Evolutionary conservation across 257 asterid genomes (phyloP), one percentile per base, ranked within the genome.

Genomic region (Avicennia marina): DNA sequence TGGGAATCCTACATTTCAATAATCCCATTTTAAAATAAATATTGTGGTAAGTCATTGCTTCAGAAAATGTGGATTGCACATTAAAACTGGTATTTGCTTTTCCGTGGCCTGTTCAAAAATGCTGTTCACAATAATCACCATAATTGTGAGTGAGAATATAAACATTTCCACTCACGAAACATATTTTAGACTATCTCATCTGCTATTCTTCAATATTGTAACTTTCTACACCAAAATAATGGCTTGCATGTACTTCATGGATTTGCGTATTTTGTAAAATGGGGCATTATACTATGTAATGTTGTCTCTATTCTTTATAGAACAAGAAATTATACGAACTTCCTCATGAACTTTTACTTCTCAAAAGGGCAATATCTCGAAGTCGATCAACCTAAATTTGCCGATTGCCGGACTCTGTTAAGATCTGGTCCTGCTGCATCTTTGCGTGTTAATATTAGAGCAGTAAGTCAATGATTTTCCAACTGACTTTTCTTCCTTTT

Each of bases 341-440:
- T 60, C 39, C 61, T 52, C 61, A 62, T 65, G 60, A 54, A 24
- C 15, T 56, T 13, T 26, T 56, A 22, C 53, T 25, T 65, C 4
- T 62, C 27, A 66, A 45, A 47, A 91, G 98, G 91, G 58, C 67
- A 77, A 66, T 67, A 60, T 58, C 84, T 88, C 49, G 95, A 83
- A 45, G 78, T 27, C 53, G 94, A 81, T 63, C 70, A 72, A 50
- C 97, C 97, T 31, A 71, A 64, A 50, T 91, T 73, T 77, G 80
- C 74, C 39, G 90, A 83, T 53, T 91, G 95, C 72, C 89, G 97
- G 68, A 85, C 2, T 75, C 79, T 91, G 32, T 74, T 91, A 40
- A 88, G 98, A 47, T 73, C 90, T 58, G 98, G 97, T 40, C 98
- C 98, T 73, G 98, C 98, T 25, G 46, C 85, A 53, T 91, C 97